Percentiles rank a stretch among this genome's conserved stretches.
Conservation (phyloP, 2,329 filamentous ascomycete genomes). For the Didymella lethalis region DNA sequence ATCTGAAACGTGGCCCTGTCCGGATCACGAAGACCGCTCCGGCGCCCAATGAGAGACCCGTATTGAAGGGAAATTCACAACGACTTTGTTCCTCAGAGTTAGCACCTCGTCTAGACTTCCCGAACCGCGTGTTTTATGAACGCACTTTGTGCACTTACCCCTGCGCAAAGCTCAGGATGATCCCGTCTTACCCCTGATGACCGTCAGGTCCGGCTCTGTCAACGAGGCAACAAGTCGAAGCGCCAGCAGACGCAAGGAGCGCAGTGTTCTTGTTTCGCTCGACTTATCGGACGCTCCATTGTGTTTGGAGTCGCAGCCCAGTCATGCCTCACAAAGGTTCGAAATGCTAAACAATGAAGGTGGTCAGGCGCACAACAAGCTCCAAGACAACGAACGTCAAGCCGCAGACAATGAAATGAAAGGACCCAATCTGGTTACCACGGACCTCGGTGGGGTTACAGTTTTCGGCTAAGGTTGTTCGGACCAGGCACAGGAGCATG, state of each 20-base stretch:
- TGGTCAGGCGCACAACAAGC: conserved; percentile 22
- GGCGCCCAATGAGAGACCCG: conserved; percentile 25
- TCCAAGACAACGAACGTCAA: conserved; percentile 23
- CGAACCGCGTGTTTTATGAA: conserved; percentile 30
- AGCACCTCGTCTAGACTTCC: conserved; percentile 29
- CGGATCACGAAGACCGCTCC: conserved; percentile 9
- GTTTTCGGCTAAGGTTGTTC: conserved; percentile 30
- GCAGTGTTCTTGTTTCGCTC: conserved; percentile 15
- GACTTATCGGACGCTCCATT: conserved; percentile 6
- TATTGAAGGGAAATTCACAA: conserved; percentile 10
- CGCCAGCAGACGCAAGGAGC: conserved; percentile 20
- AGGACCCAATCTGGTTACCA: conserved; percentile 35
- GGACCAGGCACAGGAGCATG: conserved; percentile 35
- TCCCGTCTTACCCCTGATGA: conserved; percentile 33
- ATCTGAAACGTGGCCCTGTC: conserved; percentile 36
- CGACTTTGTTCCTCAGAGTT: conserved; percentile 24
- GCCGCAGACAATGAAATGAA: conserved; percentile 34
- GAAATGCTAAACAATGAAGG: conserved; percentile 24
- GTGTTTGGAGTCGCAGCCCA: conserved; percentile 21
- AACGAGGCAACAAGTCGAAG: conserved; percentile 28
- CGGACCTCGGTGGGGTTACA: conserved; percentile 26
- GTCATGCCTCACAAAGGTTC: conserved; percentile 17
- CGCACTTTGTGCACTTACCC: conserved; percentile 20
- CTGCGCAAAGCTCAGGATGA: conserved; percentile 37
- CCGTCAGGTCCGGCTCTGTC: conserved; percentile 27